Evolutionary conservation across 2,329 filamentous ascomycete genomes (phyloP), one percentile per base, ranked within the genome.

Genomic region (Nectriaceae sp.): DNA sequence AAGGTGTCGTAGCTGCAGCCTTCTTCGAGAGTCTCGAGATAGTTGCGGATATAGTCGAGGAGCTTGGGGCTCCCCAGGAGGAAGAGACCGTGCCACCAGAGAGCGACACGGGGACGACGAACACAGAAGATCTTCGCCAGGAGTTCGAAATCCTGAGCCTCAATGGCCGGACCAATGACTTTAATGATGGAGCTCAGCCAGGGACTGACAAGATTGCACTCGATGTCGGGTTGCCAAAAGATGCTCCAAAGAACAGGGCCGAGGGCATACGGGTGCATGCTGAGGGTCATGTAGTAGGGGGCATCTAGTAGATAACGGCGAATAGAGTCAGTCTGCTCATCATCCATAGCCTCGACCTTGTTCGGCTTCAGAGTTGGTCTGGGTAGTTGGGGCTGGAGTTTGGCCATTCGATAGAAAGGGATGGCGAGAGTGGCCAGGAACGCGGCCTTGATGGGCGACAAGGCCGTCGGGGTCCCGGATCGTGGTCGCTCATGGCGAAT

Each of bases 221-320:
- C 52, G 13, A 66, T 52, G n/a, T 57, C 56, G 6, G 63, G 63
- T 38, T 63, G 60, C 63, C 63, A 66, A 21, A 66, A 66, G 21
- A 65, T 54, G 40, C 62, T 61, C 63, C 63, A 66, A n/a, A 65
- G 35, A 8, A 64, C 54, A 20, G 63, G 54, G 2, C 60, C 61
- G n/a, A 64, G 41, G 19, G 54, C 47, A 19, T 50, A 47, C 11
- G 56, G 59, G n/a, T 62, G 56, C 58, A 63, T 59, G 46, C 63
- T 65, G 29, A 66, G 54, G n/a, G 63, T 65, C 63, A 66, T 65
- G 49, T 65, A 59, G 43, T 65, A 65, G 22, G 44, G 56, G 19
- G 56, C 48, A 20, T 62, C 59, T 18, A 35, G 35, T 4, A 54
- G 50, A 11, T 62, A 62, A 15, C 47, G 46, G 33, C 46, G 56